A percentile compares a stretch with the other conserved stretches of the same genome.
Evolutionary conservation across 352 stramenopile species (phyloP).

Genomic region (Globisporangium takayamanum): DNA sequence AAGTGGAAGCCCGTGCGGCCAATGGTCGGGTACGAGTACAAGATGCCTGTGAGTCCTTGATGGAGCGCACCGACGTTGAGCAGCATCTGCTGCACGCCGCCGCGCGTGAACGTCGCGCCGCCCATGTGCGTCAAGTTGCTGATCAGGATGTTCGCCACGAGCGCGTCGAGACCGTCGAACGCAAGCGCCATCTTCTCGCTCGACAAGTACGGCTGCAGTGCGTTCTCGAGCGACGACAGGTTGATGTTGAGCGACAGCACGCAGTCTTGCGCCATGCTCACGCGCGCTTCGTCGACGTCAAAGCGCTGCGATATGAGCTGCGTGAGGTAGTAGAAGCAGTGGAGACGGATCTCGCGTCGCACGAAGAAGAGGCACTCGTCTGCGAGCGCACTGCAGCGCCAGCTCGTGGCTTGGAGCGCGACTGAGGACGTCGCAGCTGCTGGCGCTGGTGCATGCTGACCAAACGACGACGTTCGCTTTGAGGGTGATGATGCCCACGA

Average conservation of each 20-base stretch:
- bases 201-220: constrained; percentile 59
- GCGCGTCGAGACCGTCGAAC: constrained; percentile 64
- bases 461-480: constrained; percentile 13
- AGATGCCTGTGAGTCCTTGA: constrained; percentile 58
- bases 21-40: constrained; percentile 65
- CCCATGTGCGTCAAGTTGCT: constrained; percentile 58
- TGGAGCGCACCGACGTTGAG: constrained; percentile 72
- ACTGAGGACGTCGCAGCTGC: constrained; percentile 11
- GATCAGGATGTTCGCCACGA: constrained; percentile 63
- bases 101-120: constrained; percentile 52
- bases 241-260: constrained; percentile 75
- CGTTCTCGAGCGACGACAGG: constrained; percentile 66
- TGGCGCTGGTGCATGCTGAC: background rate
- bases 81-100: constrained; percentile 74
- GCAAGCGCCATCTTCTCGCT: constrained; percentile 70
- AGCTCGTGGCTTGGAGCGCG: constrained; percentile 51
- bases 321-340: constrained; percentile 76
- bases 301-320: constrained; percentile 63
- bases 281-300: constrained; percentile 42
- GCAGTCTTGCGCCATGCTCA: constrained; percentile 64
- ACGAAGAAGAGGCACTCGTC: constrained; percentile 78
- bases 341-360: constrained; percentile 63
- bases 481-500: background rate
- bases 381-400: constrained; percentile 61
- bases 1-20: constrained; percentile 51